Evolutionary conservation across 176 grass and related monocot species (phyloP).

Genomic region (Oryza brachyantha): DNA sequence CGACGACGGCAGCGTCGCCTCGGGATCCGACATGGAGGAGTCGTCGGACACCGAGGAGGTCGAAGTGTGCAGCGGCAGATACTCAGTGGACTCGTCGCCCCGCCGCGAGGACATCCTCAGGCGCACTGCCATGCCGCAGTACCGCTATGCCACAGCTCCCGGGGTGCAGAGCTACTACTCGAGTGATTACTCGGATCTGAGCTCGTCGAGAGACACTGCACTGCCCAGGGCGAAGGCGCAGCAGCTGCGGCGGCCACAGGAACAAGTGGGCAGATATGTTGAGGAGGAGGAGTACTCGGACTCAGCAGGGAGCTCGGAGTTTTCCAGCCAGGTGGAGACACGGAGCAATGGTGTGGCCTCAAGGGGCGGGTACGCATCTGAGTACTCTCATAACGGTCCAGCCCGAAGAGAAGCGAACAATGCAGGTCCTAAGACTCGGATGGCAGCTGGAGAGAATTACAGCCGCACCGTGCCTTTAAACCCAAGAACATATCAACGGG

Average conservation of each 20-base stretch:
- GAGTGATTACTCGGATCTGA: conserved; percentile 84
- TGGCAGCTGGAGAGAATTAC: conserved; percentile 19
- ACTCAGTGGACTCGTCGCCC: conserved; percentile 78
- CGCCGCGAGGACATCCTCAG: conserved; percentile 15
- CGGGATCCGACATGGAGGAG: conserved; percentile 91
- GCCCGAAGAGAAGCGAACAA: conserved; percentile 37
- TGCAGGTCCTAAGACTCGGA: conserved; percentile 30
- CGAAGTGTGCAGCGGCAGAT: conserved; percentile 61
- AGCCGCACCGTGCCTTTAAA: background rate
- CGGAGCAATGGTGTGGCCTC: conserved; percentile 36
- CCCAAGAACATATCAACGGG: conserved; percentile 16
- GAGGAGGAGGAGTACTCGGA: conserved; percentile 76
- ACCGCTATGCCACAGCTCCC: conserved; percentile 41
- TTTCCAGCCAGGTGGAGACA: conserved; percentile 50
- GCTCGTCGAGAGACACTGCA: conserved; percentile 77
- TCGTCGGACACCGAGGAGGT: conserved; percentile 73
- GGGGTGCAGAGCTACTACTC: conserved; percentile 66
- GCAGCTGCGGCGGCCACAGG: conserved; percentile 34
- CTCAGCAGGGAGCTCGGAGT: conserved; percentile 74
- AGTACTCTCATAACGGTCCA: conserved; percentile 50
- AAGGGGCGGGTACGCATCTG: conserved; percentile 49
- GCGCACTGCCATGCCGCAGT: conserved; percentile 31
- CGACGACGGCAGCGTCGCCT: conserved; percentile 47
- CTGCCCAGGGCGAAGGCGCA: conserved; percentile 47
- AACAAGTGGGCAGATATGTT: conserved; percentile 43